Conservation (phyloP, 306 rosid species). For the Cajanus cajan region DNA sequence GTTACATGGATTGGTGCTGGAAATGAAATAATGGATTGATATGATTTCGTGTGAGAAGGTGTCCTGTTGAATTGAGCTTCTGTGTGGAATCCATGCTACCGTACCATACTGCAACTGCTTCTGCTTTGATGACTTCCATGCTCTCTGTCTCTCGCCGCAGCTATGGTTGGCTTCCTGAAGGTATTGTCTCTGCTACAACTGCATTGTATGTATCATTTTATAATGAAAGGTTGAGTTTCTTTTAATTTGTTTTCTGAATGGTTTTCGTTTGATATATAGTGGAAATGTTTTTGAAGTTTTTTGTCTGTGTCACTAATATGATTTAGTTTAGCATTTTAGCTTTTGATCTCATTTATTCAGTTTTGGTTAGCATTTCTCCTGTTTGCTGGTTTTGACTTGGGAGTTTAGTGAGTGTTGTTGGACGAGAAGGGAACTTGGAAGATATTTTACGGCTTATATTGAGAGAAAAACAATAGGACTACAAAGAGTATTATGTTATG, state of each 20-base stretch:
- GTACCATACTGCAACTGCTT: constrained; percentile 76
- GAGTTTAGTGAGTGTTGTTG: constrained; percentile 4
- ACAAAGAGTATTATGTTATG: constrained; percentile 5
- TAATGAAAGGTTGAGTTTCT: background rate
- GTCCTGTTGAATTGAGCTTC: constrained; percentile 64
- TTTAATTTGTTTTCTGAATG: background rate
- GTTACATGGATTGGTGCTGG: background rate
- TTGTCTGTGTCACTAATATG: background rate
- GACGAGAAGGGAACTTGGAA: background rate
- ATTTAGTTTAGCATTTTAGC: background rate
- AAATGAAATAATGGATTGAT: background rate
- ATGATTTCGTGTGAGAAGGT: constrained; percentile 38
- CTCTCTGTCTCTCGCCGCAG: constrained; percentile 54
- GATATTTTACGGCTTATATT: background rate
- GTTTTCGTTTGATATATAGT: constrained; percentile 3
- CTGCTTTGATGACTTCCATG: constrained; percentile 86
- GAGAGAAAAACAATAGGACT: background rate
- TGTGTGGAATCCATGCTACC: constrained; percentile 89
- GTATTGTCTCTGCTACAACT: constrained; percentile 33
- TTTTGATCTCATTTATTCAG: background rate
- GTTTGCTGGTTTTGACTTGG: background rate
- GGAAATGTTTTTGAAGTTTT: background rate
- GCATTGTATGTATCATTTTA: background rate
- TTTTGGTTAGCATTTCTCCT: background rate
- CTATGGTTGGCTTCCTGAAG: constrained; percentile 82